phyloP scores from a whole-genome alignment of 495 filamentous ascomycete species.

The Acidiella bohemica region DNA sequence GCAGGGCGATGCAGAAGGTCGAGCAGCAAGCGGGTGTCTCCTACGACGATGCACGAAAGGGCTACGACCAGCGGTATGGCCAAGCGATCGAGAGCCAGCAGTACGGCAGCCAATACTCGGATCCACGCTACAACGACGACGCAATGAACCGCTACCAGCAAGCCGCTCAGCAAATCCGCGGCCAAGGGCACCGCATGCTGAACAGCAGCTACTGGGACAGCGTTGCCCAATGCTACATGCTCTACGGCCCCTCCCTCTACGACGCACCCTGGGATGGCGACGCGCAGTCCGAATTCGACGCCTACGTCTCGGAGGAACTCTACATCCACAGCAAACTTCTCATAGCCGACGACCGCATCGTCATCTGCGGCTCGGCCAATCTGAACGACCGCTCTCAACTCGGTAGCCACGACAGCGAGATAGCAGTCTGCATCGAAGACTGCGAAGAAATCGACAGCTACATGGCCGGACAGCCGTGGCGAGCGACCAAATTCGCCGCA shows the following conservation, averaged over 20 bases:
- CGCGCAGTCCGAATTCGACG: slow-evolving; percentile 60
- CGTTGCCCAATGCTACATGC: slow-evolving; percentile 76
- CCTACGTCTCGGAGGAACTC: slow-evolving; percentile 84
- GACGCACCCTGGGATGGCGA: slow-evolving; percentile 65
- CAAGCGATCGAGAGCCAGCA: slow-evolving; percentile 16
- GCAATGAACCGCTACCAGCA: slow-evolving; percentile 52
- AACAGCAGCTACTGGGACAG: slow-evolving; percentile 52
- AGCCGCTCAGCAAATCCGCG: slow-evolving; percentile 45
- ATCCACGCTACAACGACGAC: slow-evolving; percentile 10
- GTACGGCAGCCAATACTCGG: slow-evolving; percentile 10
- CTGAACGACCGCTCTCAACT: slow-evolving; percentile 90
- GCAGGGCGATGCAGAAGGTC: slow-evolving; percentile 45
- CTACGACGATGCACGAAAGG: slow-evolving; percentile 56
- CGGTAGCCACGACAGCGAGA: slow-evolving; percentile 70
- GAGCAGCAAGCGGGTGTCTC: slow-evolving; percentile 56
- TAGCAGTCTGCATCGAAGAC: slow-evolving; percentile 73
- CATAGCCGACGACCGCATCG: slow-evolving; percentile 80
- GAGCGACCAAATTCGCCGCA: slow-evolving; percentile 65
- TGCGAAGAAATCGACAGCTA: slow-evolving; percentile 48
- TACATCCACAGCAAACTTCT: slow-evolving; percentile 91
- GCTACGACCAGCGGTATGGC: slow-evolving; percentile 43
- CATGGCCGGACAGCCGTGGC: slow-evolving; percentile 61
- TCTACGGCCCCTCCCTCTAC: slow-evolving; percentile 59
- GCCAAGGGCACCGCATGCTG: slow-evolving; percentile 22
- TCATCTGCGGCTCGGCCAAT: slow-evolving; percentile 87